phyloP scores from a whole-genome alignment of 108 stramenopile species.

The Discostella stelligeroides region DNA sequence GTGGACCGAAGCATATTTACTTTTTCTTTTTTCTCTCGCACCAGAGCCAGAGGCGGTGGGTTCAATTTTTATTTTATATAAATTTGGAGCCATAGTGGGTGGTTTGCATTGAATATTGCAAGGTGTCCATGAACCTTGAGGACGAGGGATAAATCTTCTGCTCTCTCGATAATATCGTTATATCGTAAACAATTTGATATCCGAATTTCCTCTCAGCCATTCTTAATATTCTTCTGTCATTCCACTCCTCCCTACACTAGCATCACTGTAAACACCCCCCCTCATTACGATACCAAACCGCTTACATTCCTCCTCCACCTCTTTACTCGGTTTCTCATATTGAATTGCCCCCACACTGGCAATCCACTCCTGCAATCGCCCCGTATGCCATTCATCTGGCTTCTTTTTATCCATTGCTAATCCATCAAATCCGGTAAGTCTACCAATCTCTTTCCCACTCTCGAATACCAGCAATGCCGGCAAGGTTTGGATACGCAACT shows the following conservation, averaged over 20 bases:
- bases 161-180: no score
- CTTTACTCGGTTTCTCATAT: slow-evolving; percentile 59
- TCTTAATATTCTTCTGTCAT: slow-evolving; percentile 32
- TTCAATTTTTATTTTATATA: no score
- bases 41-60: no score
- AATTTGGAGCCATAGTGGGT: no score
- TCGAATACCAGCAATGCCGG: slow-evolving; percentile 82
- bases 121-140: no score
- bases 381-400: slow-evolving; percentile 80
- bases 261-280: slow-evolving; percentile 47
- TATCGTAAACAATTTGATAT: no score
- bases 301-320: slow-evolving; percentile 49
- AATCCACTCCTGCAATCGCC: slow-evolving; percentile 70
- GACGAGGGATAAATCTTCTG: no score
- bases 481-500: slow-evolving; percentile 77
- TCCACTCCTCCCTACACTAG: slow-evolving; percentile 23
- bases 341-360: slow-evolving; percentile 70
- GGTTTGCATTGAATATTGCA: no score
- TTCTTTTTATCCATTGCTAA: slow-evolving; percentile 51
- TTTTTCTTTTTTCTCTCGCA: no score
- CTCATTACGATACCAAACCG: slow-evolving; percentile 45
- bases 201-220: neutral
- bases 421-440: slow-evolving; percentile 80
- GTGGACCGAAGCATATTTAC: no score
- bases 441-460: slow-evolving; percentile 76